Evolutionary conservation across 2,329 filamentous ascomycete species (phyloP), one percentile per base, ranked within the genome.

Genomic region (Plenodomus tracheiphilus): DNA sequence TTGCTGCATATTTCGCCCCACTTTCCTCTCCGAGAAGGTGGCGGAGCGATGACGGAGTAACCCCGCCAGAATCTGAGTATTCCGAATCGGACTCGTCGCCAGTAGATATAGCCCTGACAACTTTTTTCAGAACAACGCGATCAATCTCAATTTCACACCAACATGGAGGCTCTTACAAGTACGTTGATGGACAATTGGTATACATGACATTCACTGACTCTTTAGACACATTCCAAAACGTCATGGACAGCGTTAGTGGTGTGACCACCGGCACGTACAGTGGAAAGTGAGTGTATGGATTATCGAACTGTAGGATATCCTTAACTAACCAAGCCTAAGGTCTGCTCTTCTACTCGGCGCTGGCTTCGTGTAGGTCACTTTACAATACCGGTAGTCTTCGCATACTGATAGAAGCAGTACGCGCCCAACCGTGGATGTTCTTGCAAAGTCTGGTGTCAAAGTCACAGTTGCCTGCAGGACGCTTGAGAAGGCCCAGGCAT

Each of bases 391-490:
- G 3, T 25, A 11, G 10, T 1, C 28, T 16, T 28, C n/a, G 13
- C 36, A 35, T 28, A 49, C 59, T 65, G 40, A 66, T 38, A 34
- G 21, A 18, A 10, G 25, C 42, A 72, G 71, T 51, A 81, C 81
- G 28, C 74, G 77, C 47, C 82, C 82, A n/a, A 83, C 81, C 40
- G 78, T 81, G 44, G 81, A 85, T 62, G 76, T 84, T 58, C 76
- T 85, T 44, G 77, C 77, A 69, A 78, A 84, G 67, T 75, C 78
- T 47, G 80, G 80, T 52, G 76, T 85, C 64, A 70, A 77, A 34
- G 81, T 85, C 59, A 81, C 81, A 49, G 81, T 85, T 64, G 89
- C 91, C 64, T 96, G 91, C 82, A 81, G 91, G 72, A 93, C 88
- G 38, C 81, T 96, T 47, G 84, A 86, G 64, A 84, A 79, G 45